These are phyloP conservation scores for Phenoliferia sp. DNA, from an alignment of 1,284 basidiomycete species.

Conservation along the genomic window DNA sequence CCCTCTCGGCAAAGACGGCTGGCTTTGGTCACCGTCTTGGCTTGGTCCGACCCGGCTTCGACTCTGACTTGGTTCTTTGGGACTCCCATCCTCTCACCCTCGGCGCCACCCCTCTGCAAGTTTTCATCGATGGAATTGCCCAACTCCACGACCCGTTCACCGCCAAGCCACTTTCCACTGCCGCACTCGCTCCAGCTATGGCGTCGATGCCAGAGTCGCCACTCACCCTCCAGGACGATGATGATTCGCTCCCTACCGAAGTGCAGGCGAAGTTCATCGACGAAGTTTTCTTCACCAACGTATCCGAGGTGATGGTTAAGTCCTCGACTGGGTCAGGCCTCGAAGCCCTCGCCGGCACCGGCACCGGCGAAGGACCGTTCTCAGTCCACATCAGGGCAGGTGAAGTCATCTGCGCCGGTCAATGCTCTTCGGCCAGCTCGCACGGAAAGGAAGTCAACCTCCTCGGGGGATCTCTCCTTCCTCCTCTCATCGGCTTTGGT, in stretches of 20 bases:
- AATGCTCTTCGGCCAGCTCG: not conserved
- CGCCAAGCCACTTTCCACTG: not conserved
- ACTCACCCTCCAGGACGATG: slow-evolving; percentile 14
- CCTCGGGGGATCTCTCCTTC: slow-evolving; percentile 44
- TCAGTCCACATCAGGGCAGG: slow-evolving; percentile 12
- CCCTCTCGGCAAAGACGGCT: slow-evolving; percentile 67
- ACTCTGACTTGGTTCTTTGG: slow-evolving; percentile 76
- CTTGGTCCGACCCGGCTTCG: slow-evolving; percentile 58
- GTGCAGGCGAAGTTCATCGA: slow-evolving; percentile 25
- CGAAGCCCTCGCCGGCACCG: not conserved
- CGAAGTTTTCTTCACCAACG: slow-evolving; percentile 25
- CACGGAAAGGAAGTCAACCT: slow-evolving; percentile 41
- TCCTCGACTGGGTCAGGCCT: not conserved
- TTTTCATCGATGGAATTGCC: slow-evolving; percentile 57
- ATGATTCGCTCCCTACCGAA: slow-evolving; percentile 8
- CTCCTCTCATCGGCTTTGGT: slow-evolving; percentile 45
- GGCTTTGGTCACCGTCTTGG: slow-evolving; percentile 80
- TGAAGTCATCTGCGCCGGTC: slow-evolving; percentile 37
- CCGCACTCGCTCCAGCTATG: slow-evolving; percentile 25
- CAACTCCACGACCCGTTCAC: slow-evolving; percentile 40
- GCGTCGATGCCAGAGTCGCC: slow-evolving; percentile 32
- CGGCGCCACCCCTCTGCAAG: slow-evolving; percentile 54
- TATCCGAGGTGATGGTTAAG: slow-evolving; percentile 3
- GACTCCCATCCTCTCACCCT: slow-evolving; percentile 76
- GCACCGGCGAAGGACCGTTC: not conserved